Base-by-base conservation (phyloP, 148 eudicot species). In the Chenopodium berlandieri region DNA sequence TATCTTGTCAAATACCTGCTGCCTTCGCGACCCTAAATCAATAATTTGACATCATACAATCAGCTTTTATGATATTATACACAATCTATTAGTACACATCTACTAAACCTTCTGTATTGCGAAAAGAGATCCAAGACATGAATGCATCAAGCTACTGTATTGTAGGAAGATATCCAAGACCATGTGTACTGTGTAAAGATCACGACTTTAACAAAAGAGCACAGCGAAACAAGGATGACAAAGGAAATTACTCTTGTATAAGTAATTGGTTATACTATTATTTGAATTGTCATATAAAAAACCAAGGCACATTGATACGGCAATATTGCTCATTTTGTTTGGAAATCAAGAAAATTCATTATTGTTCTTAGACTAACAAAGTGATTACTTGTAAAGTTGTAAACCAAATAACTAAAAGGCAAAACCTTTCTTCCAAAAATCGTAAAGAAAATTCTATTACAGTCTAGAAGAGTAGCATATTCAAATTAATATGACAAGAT, bases 11-110 rank as follows among this genome's bases (percentile, higher is more conserved):
- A 83, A 60, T 76, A 80, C 74, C 83, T 85, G 78, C 86, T 86
- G 69, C 91, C 86, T 9, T 78, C 87, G 60, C 87, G 89, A 60
- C 87, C 96, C 99, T 97, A 80, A 52, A 79, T 78, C 32, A 63
- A 58, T 72, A 75, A 23, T 78, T 54, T 65, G 40, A 60, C 40
- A 78, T 63, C 37, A 66, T 79, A 78, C 3, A 32, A 50, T 84
- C 83, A 84, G 67, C 69, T 22, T 34, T 20, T 22, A 22, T 32
- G 25, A 22, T 46, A 72, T 11, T 1, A 7, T 19, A 31, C 52
- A n/a, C 19, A 13, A 47, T 11, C 60, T 52, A 13, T 22, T 25
- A 25, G 3, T 52, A 74, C 77, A 14, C 37, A 73, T 3, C 17
- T 4, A 73, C 32, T n/a, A 73, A 23, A 9, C 76, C 16, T 72